These are phyloP conservation scores for Cryptococcus hybrid DNA, from an alignment of 1,284 basidiomycete genomes.

Conservation along the genomic window DNA sequence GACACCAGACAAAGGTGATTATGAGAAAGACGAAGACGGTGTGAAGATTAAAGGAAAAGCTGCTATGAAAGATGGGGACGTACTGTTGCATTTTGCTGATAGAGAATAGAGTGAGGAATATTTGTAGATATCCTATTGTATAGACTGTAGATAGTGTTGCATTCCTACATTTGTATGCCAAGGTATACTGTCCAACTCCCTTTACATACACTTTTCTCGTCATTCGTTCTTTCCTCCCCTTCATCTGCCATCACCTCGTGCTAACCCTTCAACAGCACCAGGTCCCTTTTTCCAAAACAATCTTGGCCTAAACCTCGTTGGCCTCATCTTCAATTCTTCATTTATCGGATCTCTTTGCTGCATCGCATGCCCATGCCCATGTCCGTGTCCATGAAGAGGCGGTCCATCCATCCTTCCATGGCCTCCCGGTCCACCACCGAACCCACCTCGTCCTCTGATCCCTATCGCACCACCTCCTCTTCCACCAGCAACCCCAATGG, in stretches of 20 bases:
- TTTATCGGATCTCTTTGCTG: neutral
- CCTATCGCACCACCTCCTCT: conserved; percentile 2
- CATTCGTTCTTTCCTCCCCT: neutral
- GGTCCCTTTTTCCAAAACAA: conserved; percentile 31
- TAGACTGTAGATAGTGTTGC: neutral
- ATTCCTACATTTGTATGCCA: neutral
- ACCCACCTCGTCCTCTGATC: conserved; percentile 6
- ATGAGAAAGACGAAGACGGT: conserved; percentile 19
- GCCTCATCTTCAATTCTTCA: conserved; percentile 11
- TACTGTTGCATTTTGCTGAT: conserved; percentile 31
- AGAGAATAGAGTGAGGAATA: conserved; percentile 6
- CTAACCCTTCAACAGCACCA: conserved; percentile 5
- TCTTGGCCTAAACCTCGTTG: conserved; percentile 19
- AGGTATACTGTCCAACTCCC: neutral
- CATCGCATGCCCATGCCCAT: conserved; percentile 4
- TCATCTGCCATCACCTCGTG: too few relatives aligned
- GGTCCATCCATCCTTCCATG: conserved; percentile 1
- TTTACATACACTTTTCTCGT: neutral
- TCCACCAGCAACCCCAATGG: conserved; percentile 1
- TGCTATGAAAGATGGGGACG: conserved; percentile 16
- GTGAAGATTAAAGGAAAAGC: conserved; percentile 22
- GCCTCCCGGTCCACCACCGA: conserved; percentile 1
- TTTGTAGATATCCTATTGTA: neutral
- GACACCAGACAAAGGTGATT: conserved; percentile 24
- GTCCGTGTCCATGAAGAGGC: neutral